These are phyloP conservation scores for Populus tremula DNA, from an alignment of 345 rosid genomes.

Conservation along the genomic window DNA sequence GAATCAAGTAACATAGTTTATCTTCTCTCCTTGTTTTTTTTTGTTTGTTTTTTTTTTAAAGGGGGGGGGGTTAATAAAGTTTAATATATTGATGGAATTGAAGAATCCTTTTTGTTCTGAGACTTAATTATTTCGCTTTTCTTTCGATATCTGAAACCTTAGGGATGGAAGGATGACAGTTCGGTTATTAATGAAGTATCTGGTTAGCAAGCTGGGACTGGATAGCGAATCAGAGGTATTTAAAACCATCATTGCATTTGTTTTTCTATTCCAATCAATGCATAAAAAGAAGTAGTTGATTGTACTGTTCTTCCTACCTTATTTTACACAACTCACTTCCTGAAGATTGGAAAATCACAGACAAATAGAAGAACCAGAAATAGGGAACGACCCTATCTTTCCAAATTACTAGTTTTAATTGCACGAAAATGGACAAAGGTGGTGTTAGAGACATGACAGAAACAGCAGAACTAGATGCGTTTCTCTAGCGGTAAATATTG, in stretches of 20 bases:
- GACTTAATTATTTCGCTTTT: slow-evolving; percentile 7
- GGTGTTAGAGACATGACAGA: slow-evolving; percentile 55
- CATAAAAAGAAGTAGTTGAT: background rate
- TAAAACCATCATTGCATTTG: slow-evolving; percentile 14
- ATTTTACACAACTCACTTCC: slow-evolving; percentile 2
- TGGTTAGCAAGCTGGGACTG: slow-evolving; percentile 79
- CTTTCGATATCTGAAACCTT: background rate
- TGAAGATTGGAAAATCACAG: slow-evolving; percentile 15
- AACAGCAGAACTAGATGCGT: slow-evolving; percentile 51
- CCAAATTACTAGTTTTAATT: slow-evolving; percentile 13
- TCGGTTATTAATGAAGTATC: slow-evolving; percentile 80
- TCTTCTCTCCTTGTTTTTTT: background rate
- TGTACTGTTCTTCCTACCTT: slow-evolving; percentile 16
- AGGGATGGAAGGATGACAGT: slow-evolving; percentile 97
- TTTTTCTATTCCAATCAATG: background rate
- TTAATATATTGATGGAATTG: background rate
- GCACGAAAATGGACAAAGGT: slow-evolving; percentile 22
- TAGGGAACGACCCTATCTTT: slow-evolving; percentile 15
- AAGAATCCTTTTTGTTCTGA: background rate
- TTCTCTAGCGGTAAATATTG: slow-evolving; percentile 17
- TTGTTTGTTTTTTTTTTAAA: background rate
- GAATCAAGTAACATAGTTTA: slow-evolving; percentile 73
- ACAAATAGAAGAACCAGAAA: slow-evolving; percentile 12
- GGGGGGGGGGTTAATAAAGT: background rate
- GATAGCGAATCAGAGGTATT: slow-evolving; percentile 95